Percentiles rank a stretch among this genome's conserved stretches.
phyloP scores from a whole-genome alignment of 495 filamentous ascomycete genomes.

The Penicillium pulvis region DNA sequence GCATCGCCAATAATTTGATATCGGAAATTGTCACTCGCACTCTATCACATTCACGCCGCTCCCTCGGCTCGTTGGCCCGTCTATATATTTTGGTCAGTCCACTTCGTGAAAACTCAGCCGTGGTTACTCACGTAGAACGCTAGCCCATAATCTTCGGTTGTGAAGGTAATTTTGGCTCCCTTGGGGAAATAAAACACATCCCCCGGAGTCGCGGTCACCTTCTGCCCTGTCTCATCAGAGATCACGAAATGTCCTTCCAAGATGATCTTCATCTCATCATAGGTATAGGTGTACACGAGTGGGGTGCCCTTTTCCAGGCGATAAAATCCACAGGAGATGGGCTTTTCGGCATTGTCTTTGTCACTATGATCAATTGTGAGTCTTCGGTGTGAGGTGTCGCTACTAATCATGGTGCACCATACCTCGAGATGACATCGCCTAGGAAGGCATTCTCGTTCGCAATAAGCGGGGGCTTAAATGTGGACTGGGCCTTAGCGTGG shows the following conservation, averaged over 20 bases:
- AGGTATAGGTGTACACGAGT: slow-evolving; percentile 73
- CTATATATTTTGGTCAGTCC: slow-evolving; percentile 32
- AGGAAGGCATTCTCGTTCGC: slow-evolving; percentile 76
- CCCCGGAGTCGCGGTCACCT: slow-evolving; percentile 65
- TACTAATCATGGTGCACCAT: not conserved
- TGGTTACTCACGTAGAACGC: slow-evolving; percentile 60
- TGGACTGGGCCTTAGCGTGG: slow-evolving; percentile 60
- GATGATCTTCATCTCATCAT: slow-evolving; percentile 82
- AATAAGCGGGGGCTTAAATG: slow-evolving; percentile 70
- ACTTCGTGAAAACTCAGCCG: not conserved
- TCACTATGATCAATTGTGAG: slow-evolving; percentile 40
- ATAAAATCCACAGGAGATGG: slow-evolving; percentile 72
- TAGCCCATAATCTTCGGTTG: slow-evolving; percentile 67
- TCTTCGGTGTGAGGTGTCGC: not conserved
- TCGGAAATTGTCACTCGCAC: not conserved
- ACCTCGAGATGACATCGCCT: slow-evolving; percentile 66
- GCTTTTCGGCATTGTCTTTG: slow-evolving; percentile 58
- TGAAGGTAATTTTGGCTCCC: slow-evolving; percentile 76
- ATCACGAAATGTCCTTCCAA: slow-evolving; percentile 77
- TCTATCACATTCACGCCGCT: slow-evolving; percentile 28
- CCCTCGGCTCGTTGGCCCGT: slow-evolving; percentile 49
- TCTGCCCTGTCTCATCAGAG: slow-evolving; percentile 68
- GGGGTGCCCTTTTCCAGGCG: slow-evolving; percentile 73
- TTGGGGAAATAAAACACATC: slow-evolving; percentile 82
- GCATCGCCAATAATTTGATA: not conserved